These are phyloP conservation scores for Arachnomyces sp. DNA, from an alignment of 2,329 filamentous ascomycete genomes.

Conservation along the genomic window DNA sequence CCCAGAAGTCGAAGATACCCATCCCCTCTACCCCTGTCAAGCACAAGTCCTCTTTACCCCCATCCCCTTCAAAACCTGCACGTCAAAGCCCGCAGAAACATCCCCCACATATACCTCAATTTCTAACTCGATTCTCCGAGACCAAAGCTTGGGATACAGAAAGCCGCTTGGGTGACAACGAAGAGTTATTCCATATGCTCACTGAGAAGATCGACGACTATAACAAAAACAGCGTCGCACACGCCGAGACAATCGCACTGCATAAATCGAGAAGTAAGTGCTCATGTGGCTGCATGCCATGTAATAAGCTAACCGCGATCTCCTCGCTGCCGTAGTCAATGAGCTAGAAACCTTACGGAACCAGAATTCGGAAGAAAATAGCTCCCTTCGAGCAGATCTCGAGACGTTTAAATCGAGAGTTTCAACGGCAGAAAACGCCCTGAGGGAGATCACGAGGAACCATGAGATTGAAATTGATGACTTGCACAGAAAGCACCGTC, in stretches of 20 bases:
- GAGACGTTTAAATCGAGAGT: constrained; percentile 51
- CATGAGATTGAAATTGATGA: constrained; percentile 47
- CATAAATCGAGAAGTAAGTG: constrained; percentile 66
- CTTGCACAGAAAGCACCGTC: constrained; percentile 43
- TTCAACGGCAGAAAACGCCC: constrained; percentile 38
- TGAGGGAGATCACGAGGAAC: constrained; percentile 45
- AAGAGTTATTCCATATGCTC: constrained; percentile 62
- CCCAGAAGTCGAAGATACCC: constrained; percentile 14
- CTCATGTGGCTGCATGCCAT: constrained; percentile 9
- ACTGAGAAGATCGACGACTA: constrained; percentile 64
- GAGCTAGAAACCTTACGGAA: constrained; percentile 49
- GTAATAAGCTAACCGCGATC: background rate
- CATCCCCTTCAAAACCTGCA: constrained; percentile 19
- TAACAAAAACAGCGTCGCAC: constrained; percentile 56
- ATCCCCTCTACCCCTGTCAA: constrained; percentile 29
- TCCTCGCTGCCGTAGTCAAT: constrained; percentile 36
- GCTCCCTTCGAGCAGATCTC: constrained; percentile 58
- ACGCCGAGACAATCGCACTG: constrained; percentile 65
- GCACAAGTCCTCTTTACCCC: constrained; percentile 26
- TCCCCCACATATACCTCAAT: constrained; percentile 39
- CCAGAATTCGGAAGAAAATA: constrained; percentile 44
- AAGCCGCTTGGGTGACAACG: constrained; percentile 65
- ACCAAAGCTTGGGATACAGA: constrained; percentile 72
- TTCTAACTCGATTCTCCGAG: constrained; percentile 68
- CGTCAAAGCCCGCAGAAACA: constrained; percentile 24